Evolutionary conservation across 345 rosid species (phyloP), one percentile per base, ranked within the genome.

Genomic region (Zanthoxylum bungeanum): DNA sequence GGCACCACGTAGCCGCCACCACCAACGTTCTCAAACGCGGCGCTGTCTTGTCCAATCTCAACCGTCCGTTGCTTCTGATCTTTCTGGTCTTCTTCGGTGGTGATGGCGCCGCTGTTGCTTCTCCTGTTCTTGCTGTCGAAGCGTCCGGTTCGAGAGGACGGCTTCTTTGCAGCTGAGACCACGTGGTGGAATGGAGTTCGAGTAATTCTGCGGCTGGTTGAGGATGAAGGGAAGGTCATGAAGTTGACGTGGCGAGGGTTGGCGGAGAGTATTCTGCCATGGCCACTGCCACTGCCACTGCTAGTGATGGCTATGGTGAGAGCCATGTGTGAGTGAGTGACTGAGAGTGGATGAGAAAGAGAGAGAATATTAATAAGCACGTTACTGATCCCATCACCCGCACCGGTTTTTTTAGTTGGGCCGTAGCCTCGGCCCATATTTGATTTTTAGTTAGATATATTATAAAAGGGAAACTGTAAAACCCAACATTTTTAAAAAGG

Each of bases 41-140:
- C 78, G 22, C 70, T 66, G 5, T 30, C 60, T 0, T 75, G 82
- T 56, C 74, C 84, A 65, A 83, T 79, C 57, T 58, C 85, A 7
- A 16, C 69, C 30, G n/a, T 51, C 66, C 75, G 74, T 31, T 50
- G 69, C 60, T 53, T 28, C 56, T 34, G 51, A 34, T 68, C 66
- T 40, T 71, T 71, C 19, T 59, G 60, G 1, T 70, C 77, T 12
- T 82, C 72, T 19, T 82, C 81, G 59, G 80, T 74, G 30, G 79
- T 77, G 27, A 87, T 87, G 9, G 90, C 78, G 25, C 79, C 79
- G 31, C 78, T 69, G 31, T 71, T 73, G 71, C 73, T 78, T 64
- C 86, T 79, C 71, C 86, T 80, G 61, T 88, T 88, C 83, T 47
- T 84, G 78, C 94, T 82, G 81, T 85, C 92, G 74, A 87, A 88